Percentiles rank a stretch among this genome's conserved stretches.
Conservation (phyloP, 1,139 yeast species). For the Yamadazyma mexicana region DNA sequence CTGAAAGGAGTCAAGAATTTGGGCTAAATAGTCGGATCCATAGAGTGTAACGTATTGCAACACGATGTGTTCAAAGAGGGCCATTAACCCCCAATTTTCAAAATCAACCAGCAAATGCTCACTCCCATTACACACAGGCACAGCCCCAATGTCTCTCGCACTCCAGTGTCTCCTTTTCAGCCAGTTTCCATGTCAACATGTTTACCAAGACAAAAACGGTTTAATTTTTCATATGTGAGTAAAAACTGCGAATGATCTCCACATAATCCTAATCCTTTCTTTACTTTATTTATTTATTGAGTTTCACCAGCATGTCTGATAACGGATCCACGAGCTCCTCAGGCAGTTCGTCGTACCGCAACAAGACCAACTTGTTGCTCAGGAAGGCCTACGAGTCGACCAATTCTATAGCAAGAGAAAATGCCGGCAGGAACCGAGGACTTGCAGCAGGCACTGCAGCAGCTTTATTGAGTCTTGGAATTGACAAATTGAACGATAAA, state of each 20-base stretch:
- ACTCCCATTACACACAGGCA: too few relatives aligned
- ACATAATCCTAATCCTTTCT: neutral
- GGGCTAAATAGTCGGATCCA: too few relatives aligned
- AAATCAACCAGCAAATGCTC: too few relatives aligned
- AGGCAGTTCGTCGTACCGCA: conserved; percentile 6
- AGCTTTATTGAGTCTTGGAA: conserved; percentile 53
- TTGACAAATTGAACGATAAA: conserved; percentile 32
- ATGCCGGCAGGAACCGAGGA: conserved; percentile 43
- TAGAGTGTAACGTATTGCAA: too few relatives aligned
- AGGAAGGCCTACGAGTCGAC: conserved; percentile 16
- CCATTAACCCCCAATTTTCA: too few relatives aligned
- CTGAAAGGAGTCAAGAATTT: neutral
- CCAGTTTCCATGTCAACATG: too few relatives aligned
- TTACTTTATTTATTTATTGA: neutral
- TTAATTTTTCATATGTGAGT: too few relatives aligned
- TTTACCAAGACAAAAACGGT: too few relatives aligned
- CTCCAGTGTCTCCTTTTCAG: too few relatives aligned
- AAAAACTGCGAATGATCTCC: neutral
- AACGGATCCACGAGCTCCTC: conserved; percentile 1
- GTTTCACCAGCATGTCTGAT: neutral
- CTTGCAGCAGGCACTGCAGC: conserved; percentile 62
- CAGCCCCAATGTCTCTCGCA: too few relatives aligned
- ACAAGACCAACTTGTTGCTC: conserved; percentile 10
- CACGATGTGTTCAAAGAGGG: too few relatives aligned
- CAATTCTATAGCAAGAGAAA: conserved; percentile 27